Evolutionary conservation across 768 basidiomycete species (phyloP).

Genomic region (Russula sp.): DNA sequence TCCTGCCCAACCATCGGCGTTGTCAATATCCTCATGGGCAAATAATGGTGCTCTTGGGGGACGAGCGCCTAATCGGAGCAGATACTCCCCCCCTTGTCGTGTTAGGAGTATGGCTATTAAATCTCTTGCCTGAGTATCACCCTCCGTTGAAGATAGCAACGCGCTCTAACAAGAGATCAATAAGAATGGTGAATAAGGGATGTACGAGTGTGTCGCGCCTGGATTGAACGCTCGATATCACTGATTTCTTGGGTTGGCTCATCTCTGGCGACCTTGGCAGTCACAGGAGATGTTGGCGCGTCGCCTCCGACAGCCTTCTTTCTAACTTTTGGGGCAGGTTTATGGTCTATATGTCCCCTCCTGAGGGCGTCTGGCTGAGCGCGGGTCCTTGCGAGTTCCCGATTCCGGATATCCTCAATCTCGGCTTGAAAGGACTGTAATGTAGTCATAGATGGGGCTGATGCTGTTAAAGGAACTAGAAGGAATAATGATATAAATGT

Average conservation of each 20-base stretch:
- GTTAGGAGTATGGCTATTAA: conserved; percentile 62
- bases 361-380: conserved; percentile 25
- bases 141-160: conserved; percentile 41
- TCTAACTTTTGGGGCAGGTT: not conserved
- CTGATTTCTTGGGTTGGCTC: conserved; percentile 10
- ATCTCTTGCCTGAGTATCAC: conserved; percentile 55
- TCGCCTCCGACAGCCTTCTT: conserved; percentile 12
- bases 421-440: conserved; percentile 64
- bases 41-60: conserved; percentile 56
- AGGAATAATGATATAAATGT: conserved; percentile 3
- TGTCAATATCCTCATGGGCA: conserved; percentile 41
- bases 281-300: not conserved
- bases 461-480: not conserved
- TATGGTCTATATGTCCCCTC: conserved; percentile 14
- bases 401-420: conserved; percentile 69
- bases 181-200: not conserved
- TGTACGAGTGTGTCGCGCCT: conserved; percentile 35
- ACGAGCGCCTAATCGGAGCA: conserved; percentile 65
- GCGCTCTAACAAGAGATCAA: not conserved
- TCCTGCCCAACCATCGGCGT: conserved; percentile 52
- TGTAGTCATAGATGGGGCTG: conserved; percentile 28
- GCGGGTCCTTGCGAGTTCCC: conserved; percentile 62
- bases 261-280: conserved; percentile 2
- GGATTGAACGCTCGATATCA: conserved; percentile 51
- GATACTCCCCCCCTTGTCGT: conserved; percentile 63